phyloP scores from a whole-genome alignment of 2,329 filamentous ascomycete species.

The Penicillium sp. region DNA sequence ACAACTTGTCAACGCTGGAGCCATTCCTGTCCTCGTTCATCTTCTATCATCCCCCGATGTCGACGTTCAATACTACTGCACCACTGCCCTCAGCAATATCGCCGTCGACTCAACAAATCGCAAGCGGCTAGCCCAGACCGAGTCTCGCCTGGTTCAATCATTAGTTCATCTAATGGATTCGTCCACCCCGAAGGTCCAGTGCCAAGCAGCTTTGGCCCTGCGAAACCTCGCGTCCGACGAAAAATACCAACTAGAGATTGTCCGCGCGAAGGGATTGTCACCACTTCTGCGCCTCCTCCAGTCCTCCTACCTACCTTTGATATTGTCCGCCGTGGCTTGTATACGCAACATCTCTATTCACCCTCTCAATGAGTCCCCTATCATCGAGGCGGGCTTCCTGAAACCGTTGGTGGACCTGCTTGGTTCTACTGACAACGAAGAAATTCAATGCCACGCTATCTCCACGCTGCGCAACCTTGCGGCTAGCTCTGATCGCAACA shows the following conservation, averaged over 20 bases:
- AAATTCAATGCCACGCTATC: conserved; percentile 98
- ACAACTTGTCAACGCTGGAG: conserved; percentile 93
- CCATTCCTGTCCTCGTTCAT: conserved; percentile 96
- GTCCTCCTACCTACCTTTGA: conserved; percentile 92
- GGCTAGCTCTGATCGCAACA: conserved; percentile 96
- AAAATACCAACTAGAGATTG: conserved; percentile 98
- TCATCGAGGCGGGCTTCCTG: conserved; percentile 96
- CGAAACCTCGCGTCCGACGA: conserved; percentile 96
- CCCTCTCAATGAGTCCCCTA: conserved; percentile 94
- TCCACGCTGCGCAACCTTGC: conserved; percentile 94
- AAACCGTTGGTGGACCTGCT: conserved; percentile 91
- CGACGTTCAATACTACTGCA: conserved; percentile 99
- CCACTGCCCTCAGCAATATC: conserved; percentile 97
- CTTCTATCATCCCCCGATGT: conserved; percentile 91
- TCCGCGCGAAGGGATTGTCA: conserved; percentile 81
- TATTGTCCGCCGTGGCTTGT: conserved; percentile 94
- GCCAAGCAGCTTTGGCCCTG: conserved; percentile 90
- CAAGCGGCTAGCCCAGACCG: conserved; percentile 86
- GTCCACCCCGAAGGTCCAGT: conserved; percentile 95
- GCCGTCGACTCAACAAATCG: conserved; percentile 91
- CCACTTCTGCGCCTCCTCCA: conserved; percentile 88
- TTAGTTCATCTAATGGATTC: conserved; percentile 97
- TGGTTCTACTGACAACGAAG: conserved; percentile 94
- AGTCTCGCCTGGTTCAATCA: conserved; percentile 89
- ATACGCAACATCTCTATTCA: conserved; percentile 99